phyloP scores from a whole-genome alignment of 768 basidiomycete species.

The Rhodotorula toruloides region DNA sequence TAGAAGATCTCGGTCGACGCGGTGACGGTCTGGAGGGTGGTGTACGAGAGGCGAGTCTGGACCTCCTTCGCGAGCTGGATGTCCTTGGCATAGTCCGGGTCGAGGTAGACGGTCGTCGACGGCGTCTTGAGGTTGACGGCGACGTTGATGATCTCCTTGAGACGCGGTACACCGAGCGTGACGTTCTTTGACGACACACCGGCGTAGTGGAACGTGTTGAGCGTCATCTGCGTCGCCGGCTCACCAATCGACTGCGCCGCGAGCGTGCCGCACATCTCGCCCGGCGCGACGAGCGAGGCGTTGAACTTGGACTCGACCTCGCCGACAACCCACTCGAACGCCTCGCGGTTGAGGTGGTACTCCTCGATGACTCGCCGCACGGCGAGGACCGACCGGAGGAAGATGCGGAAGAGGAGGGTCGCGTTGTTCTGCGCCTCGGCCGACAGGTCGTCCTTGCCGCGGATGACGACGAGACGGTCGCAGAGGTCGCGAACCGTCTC shows the following conservation, averaged over 20 bases:
- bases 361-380: constrained; percentile 80
- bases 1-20: constrained; percentile 96
- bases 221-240: constrained; percentile 98
- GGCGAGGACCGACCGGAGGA: constrained; percentile 82
- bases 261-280: constrained; percentile 98
- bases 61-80: constrained; percentile 71
- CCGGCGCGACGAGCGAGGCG: constrained; percentile 80
- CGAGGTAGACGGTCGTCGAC: constrained; percentile 84
- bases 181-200: constrained; percentile 99
- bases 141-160: constrained; percentile 99
- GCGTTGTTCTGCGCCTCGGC: constrained; percentile 77
- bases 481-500: constrained; percentile 69
- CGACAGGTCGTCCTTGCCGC: constrained; percentile 71
- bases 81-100: constrained; percentile 62
- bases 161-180: constrained; percentile 95
- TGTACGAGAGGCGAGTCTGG: constrained; percentile 87
- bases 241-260: constrained; percentile 99
- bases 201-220: constrained; percentile 99
- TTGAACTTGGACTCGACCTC: constrained; percentile 97
- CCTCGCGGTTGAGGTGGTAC: constrained; percentile 80
- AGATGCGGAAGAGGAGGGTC: constrained; percentile 86
- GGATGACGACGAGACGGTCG: constrained; percentile 75
- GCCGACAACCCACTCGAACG: constrained; percentile 95
- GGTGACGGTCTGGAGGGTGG: constrained; percentile 87
- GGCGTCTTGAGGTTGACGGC: constrained; percentile 98